A percentile compares a stretch with the other conserved stretches of the same genome.
These are phyloP conservation scores for Udeniomyces megalosporus DNA, from an alignment of 768 basidiomycete species.

Conservation along the genomic window DNA sequence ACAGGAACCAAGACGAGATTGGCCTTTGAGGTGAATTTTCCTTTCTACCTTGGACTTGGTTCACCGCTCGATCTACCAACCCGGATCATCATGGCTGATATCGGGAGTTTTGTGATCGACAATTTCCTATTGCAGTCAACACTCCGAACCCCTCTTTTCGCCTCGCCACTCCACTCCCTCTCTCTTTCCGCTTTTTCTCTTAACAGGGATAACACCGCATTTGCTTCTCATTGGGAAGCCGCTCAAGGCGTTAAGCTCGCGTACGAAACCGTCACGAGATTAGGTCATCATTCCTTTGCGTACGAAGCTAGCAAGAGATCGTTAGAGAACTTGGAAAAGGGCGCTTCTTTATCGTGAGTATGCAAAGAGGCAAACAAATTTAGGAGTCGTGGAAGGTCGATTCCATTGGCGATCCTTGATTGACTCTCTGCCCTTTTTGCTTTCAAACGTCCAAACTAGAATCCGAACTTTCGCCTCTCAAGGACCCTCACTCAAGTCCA, in stretches of 20 bases:
- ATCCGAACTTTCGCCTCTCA: slow-evolving; percentile 56
- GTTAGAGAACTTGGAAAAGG: slow-evolving; percentile 50
- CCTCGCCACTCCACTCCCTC: slow-evolving; percentile 46
- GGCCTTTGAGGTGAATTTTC: slow-evolving; percentile 50
- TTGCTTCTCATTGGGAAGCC: slow-evolving; percentile 36
- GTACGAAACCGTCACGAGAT: slow-evolving; percentile 33
- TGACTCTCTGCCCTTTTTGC: not conserved
- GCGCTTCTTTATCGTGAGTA: slow-evolving; percentile 63
- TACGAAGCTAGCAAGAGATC: slow-evolving; percentile 72
- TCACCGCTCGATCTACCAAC: too few relatives aligned
- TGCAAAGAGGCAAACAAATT: too few relatives aligned
- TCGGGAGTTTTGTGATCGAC: not conserved
- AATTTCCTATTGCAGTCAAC: slow-evolving; percentile 19
- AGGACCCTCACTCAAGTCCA: slow-evolving; percentile 63
- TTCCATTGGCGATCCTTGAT: not conserved
- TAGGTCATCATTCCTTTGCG: slow-evolving; percentile 50
- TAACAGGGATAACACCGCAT: slow-evolving; percentile 64
- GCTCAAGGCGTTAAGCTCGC: slow-evolving; percentile 42
- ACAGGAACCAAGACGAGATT: slow-evolving; percentile 74
- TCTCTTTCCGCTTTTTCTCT: slow-evolving; percentile 55
- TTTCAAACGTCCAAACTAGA: slow-evolving; percentile 34
- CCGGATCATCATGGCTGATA: too few relatives aligned
- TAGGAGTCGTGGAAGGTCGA: too few relatives aligned
- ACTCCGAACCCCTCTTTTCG: slow-evolving; percentile 31
- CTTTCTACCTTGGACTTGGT: not conserved